Conservation (phyloP, 2,329 filamentous ascomycete genomes). For the Colletotrichum trifolii region DNA sequence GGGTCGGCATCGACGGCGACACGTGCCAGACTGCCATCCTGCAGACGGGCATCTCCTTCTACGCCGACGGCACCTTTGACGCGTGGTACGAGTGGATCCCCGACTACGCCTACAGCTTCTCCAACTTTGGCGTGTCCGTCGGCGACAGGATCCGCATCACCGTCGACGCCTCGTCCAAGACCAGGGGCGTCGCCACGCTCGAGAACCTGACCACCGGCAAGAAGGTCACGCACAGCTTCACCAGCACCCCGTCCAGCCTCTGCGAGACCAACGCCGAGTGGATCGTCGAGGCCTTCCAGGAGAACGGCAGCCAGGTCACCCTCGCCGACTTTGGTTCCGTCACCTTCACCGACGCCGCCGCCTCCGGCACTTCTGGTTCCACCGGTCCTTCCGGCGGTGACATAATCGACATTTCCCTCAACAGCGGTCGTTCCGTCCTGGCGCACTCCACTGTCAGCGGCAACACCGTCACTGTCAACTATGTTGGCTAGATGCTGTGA, state of each 20-base stretch:
- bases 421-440: slow-evolving; percentile 22
- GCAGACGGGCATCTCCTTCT: slow-evolving; percentile 56
- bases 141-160: slow-evolving; percentile 45
- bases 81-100: slow-evolving; percentile 62
- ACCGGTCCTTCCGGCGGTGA: slow-evolving; percentile 33
- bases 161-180: slow-evolving; percentile 42
- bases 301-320: slow-evolving; percentile 40
- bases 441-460: slow-evolving; percentile 31
- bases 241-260: slow-evolving; percentile 53
- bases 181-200: slow-evolving; percentile 42
- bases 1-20: slow-evolving; percentile 62
- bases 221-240: slow-evolving; percentile 62
- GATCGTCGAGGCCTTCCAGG: slow-evolving; percentile 65
- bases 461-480: slow-evolving; percentile 27
- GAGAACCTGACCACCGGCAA: slow-evolving; percentile 64
- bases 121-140: slow-evolving; percentile 43
- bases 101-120: slow-evolving; percentile 53
- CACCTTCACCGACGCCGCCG: slow-evolving; percentile 41
- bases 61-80: slow-evolving; percentile 48
- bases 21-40: slow-evolving; percentile 53
- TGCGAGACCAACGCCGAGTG: slow-evolving; percentile 70
- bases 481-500: slow-evolving; percentile 11
- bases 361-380: slow-evolving; percentile 39
- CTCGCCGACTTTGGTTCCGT: slow-evolving; percentile 46
- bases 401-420: slow-evolving; percentile 38